Conservation (phyloP, 2,329 filamentous ascomycete species). For the Pezicula rhizophila region DNA sequence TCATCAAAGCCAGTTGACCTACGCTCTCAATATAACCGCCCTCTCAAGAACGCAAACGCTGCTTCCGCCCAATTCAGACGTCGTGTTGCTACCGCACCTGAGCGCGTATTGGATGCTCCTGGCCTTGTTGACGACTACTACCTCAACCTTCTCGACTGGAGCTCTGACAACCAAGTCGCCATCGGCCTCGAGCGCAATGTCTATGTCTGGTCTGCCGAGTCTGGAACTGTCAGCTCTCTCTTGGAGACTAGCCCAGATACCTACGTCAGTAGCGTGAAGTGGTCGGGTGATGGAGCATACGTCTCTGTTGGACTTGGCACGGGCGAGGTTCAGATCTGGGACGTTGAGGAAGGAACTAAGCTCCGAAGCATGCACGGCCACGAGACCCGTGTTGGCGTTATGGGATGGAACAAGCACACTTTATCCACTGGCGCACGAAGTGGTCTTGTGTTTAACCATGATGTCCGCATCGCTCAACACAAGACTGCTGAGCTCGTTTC, state of each 20-base stretch:
- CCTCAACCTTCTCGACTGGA: conserved; percentile 97
- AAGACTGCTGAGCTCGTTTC: conserved; percentile 96
- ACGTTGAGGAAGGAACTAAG: conserved; percentile 90
- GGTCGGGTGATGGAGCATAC: conserved; percentile 95
- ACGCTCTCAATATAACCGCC: conserved; percentile 95
- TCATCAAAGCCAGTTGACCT: conserved; percentile 98
- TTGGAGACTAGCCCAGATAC: conserved; percentile 85
- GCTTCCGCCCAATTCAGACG: conserved; percentile 81
- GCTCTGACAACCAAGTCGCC: conserved; percentile 92
- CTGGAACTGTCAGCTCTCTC: conserved; percentile 81
- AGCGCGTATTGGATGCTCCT: conserved; percentile 92
- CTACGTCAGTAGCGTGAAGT: conserved; percentile 97
- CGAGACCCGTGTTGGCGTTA: conserved; percentile 91
- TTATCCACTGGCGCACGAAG: conserved; percentile 92
- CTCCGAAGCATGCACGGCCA: conserved; percentile 98
- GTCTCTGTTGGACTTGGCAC: conserved; percentile 91
- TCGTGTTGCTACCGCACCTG: conserved; percentile 87
- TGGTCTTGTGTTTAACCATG: conserved; percentile 96
- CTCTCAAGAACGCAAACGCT: conserved; percentile 70
- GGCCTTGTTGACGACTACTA: conserved; percentile 98
- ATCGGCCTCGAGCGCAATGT: conserved; percentile 96
- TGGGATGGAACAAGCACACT: conserved; percentile 99
- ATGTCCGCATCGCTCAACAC: conserved; percentile 95
- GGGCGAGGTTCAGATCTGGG: conserved; percentile 98
- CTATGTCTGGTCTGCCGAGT: conserved; percentile 97